Evolutionary conservation across 257 asterid species (phyloP).

Genomic region (Nicotiana knightiana): DNA sequence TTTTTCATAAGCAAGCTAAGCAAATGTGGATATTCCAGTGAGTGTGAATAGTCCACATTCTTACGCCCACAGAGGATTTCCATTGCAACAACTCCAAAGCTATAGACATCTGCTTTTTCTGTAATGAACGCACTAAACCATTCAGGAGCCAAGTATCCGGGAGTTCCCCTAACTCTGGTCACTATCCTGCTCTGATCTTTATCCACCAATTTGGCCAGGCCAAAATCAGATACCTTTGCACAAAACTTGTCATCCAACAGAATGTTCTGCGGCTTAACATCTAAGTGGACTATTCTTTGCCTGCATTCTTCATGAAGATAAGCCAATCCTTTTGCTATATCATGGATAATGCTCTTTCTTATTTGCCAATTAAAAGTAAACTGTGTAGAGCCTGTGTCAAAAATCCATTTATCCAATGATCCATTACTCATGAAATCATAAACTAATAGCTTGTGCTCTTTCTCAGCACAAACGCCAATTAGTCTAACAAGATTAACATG

Average conservation of each 20-base stretch:
- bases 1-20: slow-evolving; percentile 15
- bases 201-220: slow-evolving; percentile 22
- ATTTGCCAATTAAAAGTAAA: slow-evolving; percentile 13
- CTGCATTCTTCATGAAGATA: slow-evolving; percentile 28
- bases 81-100: slow-evolving; percentile 21
- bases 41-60: slow-evolving; percentile 8
- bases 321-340: slow-evolving; percentile 28
- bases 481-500: slow-evolving; percentile 25
- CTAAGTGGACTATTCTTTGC: slow-evolving; percentile 19
- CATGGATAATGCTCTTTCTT: slow-evolving; percentile 20
- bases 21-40: slow-evolving; percentile 13
- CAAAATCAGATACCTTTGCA: slow-evolving; percentile 32
- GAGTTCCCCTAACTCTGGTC: slow-evolving; percentile 25
- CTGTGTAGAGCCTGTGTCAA: neutral
- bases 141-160: slow-evolving; percentile 23
- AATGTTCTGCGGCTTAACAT: slow-evolving; percentile 26
- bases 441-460: slow-evolving; percentile 21
- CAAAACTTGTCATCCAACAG: slow-evolving; percentile 21
- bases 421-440: slow-evolving; percentile 28
- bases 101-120: slow-evolving; percentile 26
- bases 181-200: slow-evolving; percentile 23
- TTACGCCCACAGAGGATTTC: slow-evolving; percentile 21
- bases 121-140: slow-evolving; percentile 19
- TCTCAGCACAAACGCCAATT: slow-evolving; percentile 26
- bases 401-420: slow-evolving; percentile 27